Evolutionary conservation across 371 early-diverging fungal genomes (phyloP), one percentile per base, ranked within the genome.

Genomic region (Thermomucor indicae-seudaticae): DNA sequence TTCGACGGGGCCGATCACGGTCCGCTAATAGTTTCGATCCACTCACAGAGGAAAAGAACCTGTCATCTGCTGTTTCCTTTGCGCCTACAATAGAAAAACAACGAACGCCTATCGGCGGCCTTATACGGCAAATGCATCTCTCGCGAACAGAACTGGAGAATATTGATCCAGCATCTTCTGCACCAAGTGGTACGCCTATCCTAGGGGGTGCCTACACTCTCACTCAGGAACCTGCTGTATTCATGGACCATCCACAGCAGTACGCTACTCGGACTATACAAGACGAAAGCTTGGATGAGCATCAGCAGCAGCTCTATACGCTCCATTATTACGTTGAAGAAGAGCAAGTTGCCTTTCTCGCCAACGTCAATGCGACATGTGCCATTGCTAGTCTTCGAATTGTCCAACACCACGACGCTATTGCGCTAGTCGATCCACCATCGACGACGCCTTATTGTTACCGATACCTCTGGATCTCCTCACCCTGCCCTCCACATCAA

Each of bases 381-480:
- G 38, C 44, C 12, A 27, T 53, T 19, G 32, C 24, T 12, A 12
- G 22, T 6, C 10, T 38, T 4, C 24, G 24, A 2, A 20, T 32
- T n/a, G 32, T 59, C 0, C 30, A 37, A 2, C 56, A 47, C 6
- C 49, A 53, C 38, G 45, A 44, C n/a, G 59, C 59, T 3, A 20
- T 49, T 23, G 37, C 24, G 10, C 30, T 53, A 23, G 20, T 16
- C n/a, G n/a, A 34, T 3, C 14, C 49, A 8, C n/a, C n/a, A n/a
- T 42, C 34, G 4, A 49, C 39, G 16, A 43, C 3, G 2, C 49
- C 27, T 3, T 32, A 50, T 14, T 27, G 39, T 14, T 49, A 49
- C 23, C 49, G 44, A 29, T 59, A 48, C 31, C 29, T 53, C 3
- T 59, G 59, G 59, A 48, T 59, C n/a, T 34, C 59, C 11, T 43